Conservation (phyloP, 1,284 basidiomycete species). For the Stygiomarasmius scandens region DNA sequence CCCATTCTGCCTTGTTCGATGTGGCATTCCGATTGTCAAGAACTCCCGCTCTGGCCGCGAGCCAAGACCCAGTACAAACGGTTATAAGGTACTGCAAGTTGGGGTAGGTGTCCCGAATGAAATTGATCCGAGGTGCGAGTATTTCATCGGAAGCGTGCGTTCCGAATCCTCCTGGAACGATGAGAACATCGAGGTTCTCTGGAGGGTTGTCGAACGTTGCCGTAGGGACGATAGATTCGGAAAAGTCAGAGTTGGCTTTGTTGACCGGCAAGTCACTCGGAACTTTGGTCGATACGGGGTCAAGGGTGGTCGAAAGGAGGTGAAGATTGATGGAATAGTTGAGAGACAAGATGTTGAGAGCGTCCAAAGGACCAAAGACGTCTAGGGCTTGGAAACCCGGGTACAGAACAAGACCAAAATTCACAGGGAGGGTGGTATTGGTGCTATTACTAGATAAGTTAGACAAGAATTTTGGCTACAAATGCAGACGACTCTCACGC, state of each 20-base stretch:
- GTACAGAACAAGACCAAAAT: slow-evolving; percentile 35
- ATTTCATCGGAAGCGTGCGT: slow-evolving; percentile 22
- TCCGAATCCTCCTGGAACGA: slow-evolving; percentile 45
- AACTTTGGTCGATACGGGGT: slow-evolving; percentile 38
- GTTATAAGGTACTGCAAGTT: slow-evolving; percentile 42
- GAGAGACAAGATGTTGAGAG: slow-evolving; percentile 37
- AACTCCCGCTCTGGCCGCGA: slow-evolving; percentile 41
- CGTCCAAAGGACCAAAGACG: slow-evolving; percentile 45
- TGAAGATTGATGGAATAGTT: slow-evolving; percentile 33
- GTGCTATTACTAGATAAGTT: no score
- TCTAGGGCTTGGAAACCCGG: slow-evolving; percentile 43
- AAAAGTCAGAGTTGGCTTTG: slow-evolving; percentile 23
- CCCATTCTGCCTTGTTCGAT: slow-evolving; percentile 42
- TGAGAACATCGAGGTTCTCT: slow-evolving; percentile 41
- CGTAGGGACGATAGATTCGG: slow-evolving; percentile 38
- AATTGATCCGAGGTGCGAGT: slow-evolving; percentile 30
- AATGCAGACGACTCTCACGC: no score
- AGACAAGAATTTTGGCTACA: no score
- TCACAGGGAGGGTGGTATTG: slow-evolving; percentile 12
- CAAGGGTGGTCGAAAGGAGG: slow-evolving; percentile 33
- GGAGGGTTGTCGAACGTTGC: slow-evolving; percentile 43
- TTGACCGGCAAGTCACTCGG: slow-evolving; percentile 19
- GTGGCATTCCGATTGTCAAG: slow-evolving; percentile 44
- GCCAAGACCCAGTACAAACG: slow-evolving; percentile 46
- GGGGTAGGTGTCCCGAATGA: slow-evolving; percentile 36